Conservation (phyloP, 2,329 filamentous ascomycete genomes). For the Pyrenochaeta sp. region DNA sequence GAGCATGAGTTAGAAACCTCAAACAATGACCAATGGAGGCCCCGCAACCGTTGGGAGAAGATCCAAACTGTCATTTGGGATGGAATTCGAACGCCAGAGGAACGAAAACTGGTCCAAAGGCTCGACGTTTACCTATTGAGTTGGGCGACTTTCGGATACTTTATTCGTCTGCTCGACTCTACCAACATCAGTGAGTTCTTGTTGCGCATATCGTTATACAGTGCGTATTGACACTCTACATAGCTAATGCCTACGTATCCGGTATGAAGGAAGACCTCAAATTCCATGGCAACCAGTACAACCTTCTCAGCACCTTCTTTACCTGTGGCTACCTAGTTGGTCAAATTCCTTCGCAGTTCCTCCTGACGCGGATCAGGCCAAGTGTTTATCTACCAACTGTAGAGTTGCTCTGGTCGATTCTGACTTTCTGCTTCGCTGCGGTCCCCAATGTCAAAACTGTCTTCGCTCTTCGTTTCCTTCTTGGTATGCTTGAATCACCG, state of each 20-base stretch:
- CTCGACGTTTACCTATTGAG: constrained; percentile 24
- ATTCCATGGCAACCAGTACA: constrained; percentile 24
- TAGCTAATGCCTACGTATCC: constrained; percentile 15
- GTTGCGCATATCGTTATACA: too few species aligned
- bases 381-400: constrained; percentile 19
- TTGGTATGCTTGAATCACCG: constrained; percentile 41
- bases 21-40: background rate
- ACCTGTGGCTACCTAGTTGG: constrained; percentile 21
- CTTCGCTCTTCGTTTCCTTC: constrained; percentile 47
- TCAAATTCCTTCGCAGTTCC: constrained; percentile 20
- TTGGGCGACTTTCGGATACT: constrained; percentile 22
- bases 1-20: background rate
- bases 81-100: constrained; percentile 17
- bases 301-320: constrained; percentile 17
- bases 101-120: constrained; percentile 23
- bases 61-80: constrained; percentile 10
- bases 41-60: constrained; percentile 11
- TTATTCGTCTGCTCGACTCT: constrained; percentile 27
- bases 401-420: constrained; percentile 19
- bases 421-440: constrained; percentile 16
- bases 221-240: too few species aligned
- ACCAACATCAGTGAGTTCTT: constrained; percentile 17
- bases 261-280: constrained; percentile 32
- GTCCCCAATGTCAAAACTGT: constrained; percentile 17
- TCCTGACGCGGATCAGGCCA: constrained; percentile 19